Evolutionary conservation across 352 stramenopile genomes (phyloP), one percentile per base, ranked within the genome.

Genomic region (Pythium grandisporangium): DNA sequence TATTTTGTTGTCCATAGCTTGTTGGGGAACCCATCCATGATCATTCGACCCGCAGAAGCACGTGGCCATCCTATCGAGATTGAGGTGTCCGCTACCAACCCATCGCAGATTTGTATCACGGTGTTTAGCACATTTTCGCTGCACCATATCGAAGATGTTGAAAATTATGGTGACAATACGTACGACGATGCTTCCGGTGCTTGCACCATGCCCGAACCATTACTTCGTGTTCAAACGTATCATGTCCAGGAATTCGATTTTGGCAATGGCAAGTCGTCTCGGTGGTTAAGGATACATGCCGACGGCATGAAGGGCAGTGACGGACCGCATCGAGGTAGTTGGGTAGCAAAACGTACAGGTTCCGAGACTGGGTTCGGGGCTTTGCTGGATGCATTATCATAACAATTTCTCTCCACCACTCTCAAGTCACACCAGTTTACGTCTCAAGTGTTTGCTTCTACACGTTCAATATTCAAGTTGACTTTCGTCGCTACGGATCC

Each of bases 221-320:
- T 84, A 41, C 44, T 85, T 12, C 69, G 69, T 7, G 69, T 89
- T 19, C 65, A 72, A 7, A 89, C 76, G 35, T 67, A 67, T 11
- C 76, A 89, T 55, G 76, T 89, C 16, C 76, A 89, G 38, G 72
- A 89, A 37, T 84, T 89, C 45, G 76, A 89, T 49, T 84, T 89
- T 37, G 67, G 51, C 1, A 70, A 48, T n/a, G 66, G 68, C 26
- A 84, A 81, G 33, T 86, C 76, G 1, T 73, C 68, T 11, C 72
- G 76, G 6, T 85, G 72, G 72, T 34, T 85, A 25, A 55, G 62
- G 34, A 74, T 85, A 45, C 66, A 71, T 23, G 60, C 67, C 0
- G 71, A 85, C 49, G 68, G 66, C 8, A 63, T 71, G 24, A 74
- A 81, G 37, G 66, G 82, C 42, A 64, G 69, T 37, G 38, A 55